These are phyloP conservation scores for Streptanthus diversifolius DNA, from an alignment of 345 rosid species.

Conservation along the genomic window DNA sequence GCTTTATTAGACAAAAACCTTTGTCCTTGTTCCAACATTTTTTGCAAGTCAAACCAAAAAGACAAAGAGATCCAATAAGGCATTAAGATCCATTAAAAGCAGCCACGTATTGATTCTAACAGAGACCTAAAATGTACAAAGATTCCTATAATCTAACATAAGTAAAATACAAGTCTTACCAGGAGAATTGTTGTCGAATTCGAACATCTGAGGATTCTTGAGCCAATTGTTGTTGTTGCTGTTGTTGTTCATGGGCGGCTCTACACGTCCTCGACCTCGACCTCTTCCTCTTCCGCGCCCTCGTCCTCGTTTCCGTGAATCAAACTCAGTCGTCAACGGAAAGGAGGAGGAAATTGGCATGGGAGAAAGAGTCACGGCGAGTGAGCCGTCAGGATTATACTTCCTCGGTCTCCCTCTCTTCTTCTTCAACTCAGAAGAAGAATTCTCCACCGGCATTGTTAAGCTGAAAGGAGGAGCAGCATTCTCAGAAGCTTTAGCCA, in stretches of 20 bases:
- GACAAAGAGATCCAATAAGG: conserved; percentile 17
- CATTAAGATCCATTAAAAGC: conserved; percentile 7
- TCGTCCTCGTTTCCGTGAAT: conserved; percentile 56
- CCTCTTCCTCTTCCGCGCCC: conserved; percentile 60
- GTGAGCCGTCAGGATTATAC: conserved; percentile 63
- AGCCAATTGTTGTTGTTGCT: conserved; percentile 31
- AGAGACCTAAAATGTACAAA: neutral
- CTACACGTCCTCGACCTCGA: conserved; percentile 53
- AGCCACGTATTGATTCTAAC: neutral
- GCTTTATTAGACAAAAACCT: neutral
- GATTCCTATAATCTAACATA: neutral
- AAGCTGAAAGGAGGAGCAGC: conserved; percentile 26
- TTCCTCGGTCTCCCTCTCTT: conserved; percentile 94
- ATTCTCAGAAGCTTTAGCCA: conserved; percentile 16
- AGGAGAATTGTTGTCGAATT: conserved; percentile 50
- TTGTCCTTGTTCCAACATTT: conserved; percentile 18
- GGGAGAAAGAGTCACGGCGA: conserved; percentile 62
- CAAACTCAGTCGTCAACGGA: conserved; percentile 56
- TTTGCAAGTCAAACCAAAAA: conserved; percentile 10
- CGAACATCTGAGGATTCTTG: conserved; percentile 56
- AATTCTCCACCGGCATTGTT: conserved; percentile 33
- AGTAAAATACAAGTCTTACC: conserved; percentile 37
- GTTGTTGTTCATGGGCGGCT: conserved; percentile 13
- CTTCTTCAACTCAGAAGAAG: conserved; percentile 52
- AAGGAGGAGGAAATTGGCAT: conserved; percentile 87